Percentiles rank a stretch among this genome's conserved stretches.
These are phyloP conservation scores for Candolleomyces aberdarensis DNA, from an alignment of 768 basidiomycete species.

Conservation along the genomic window DNA sequence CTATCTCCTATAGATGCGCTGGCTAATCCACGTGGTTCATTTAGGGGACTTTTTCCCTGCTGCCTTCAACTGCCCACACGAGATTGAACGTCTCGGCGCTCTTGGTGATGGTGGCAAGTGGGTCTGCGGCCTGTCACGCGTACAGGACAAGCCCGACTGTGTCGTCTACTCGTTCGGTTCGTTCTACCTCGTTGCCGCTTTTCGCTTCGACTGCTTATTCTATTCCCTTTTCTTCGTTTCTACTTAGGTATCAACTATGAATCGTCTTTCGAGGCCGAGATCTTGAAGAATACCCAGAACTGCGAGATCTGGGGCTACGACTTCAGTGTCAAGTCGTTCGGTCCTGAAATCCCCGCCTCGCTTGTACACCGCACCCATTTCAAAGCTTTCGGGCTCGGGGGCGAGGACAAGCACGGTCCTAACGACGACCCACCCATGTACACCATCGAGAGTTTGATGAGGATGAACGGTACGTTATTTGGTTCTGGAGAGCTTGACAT, in stretches of 20 bases:
- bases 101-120: conserved; percentile 72
- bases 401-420: conserved; percentile 43
- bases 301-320: conserved; percentile 67
- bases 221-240: too few species aligned
- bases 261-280: conserved; percentile 60
- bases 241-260: conserved; percentile 51
- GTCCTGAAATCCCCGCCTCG: conserved; percentile 36
- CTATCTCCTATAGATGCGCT: not conserved
- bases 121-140: conserved; percentile 59
- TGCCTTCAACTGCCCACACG: conserved; percentile 50
- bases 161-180: conserved; percentile 62
- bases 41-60: conserved; percentile 57
- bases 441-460: conserved; percentile 62
- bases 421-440: conserved; percentile 51
- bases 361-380: conserved; percentile 38
- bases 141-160: conserved; percentile 52
- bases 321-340: conserved; percentile 41
- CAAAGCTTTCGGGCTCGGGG: conserved; percentile 36
- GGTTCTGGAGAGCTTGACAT: not conserved
- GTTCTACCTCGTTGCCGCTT: not conserved
- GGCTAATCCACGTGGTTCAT: not conserved
- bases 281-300: conserved; percentile 45
- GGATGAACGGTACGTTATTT: conserved; percentile 46
- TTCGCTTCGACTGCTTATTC: too few species aligned
- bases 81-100: conserved; percentile 44